These are phyloP conservation scores for Coniochaeta prunicola DNA, from an alignment of 2,329 filamentous ascomycete genomes.

Conservation along the genomic window DNA sequence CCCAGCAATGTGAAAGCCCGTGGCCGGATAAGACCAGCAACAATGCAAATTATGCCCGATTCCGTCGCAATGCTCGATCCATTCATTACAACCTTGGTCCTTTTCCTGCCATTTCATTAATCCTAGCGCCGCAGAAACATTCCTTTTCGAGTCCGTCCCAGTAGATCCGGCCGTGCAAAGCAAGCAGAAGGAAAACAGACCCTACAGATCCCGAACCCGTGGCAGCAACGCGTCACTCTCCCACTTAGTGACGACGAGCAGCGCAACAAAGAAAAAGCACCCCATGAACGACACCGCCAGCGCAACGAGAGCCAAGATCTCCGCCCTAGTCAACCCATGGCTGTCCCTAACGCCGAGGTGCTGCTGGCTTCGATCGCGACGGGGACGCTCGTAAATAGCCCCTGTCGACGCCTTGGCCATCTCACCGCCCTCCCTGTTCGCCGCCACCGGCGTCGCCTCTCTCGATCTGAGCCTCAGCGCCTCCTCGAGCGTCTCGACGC, in stretches of 20 bases:
- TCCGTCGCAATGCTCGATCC: neutral
- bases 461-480: conserved; percentile 1
- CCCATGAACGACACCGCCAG: neutral
- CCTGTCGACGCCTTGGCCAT: neutral
- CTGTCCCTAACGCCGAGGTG: neutral
- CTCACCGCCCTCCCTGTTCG: neutral
- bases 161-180: neutral
- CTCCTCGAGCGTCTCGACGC: conserved; percentile 7
- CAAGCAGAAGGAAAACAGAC: neutral
- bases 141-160: neutral
- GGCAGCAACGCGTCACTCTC: neutral
- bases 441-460: neutral
- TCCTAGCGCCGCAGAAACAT: neutral
- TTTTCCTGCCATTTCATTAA: neutral
- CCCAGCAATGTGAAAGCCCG: neutral
- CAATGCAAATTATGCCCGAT: neutral
- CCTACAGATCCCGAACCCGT: neutral
- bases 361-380: neutral
- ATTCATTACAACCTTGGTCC: neutral
- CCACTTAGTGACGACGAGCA: neutral
- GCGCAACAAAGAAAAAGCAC: neutral
- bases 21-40: neutral
- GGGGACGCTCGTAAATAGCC: neutral
- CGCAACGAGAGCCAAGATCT: neutral
- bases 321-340: neutral